These are phyloP conservation scores for Beauveria sp. DNA, from an alignment of 2,329 filamentous ascomycete species.

Conservation along the genomic window DNA sequence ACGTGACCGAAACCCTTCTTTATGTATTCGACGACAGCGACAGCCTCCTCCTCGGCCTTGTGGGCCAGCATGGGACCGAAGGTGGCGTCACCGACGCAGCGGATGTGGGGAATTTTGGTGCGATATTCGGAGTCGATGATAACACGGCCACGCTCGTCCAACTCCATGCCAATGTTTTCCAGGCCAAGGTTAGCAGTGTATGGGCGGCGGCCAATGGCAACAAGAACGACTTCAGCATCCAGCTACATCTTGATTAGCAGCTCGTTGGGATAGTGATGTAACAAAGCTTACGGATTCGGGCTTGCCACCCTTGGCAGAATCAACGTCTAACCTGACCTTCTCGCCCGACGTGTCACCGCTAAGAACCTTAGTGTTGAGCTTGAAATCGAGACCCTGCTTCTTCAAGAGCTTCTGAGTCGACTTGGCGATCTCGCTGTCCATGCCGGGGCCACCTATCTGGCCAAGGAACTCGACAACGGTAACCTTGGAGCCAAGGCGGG, in stretches of 20 bases:
- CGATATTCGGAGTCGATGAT: slow-evolving; percentile 99
- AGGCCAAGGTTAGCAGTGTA: slow-evolving; percentile 89
- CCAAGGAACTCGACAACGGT: slow-evolving; percentile 95
- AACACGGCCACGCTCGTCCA: slow-evolving; percentile 87
- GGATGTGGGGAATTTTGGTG: slow-evolving; percentile 95
- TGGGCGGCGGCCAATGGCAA: slow-evolving; percentile 91
- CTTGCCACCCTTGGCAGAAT: slow-evolving; percentile 95
- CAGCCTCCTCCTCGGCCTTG: slow-evolving; percentile 97
- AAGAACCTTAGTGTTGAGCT: slow-evolving; percentile 91
- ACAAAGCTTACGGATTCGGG: slow-evolving; percentile 64
- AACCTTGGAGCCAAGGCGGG: slow-evolving; percentile 83
- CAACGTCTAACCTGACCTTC: slow-evolving; percentile 72
- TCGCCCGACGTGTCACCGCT: slow-evolving; percentile 75
- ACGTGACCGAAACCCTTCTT: slow-evolving; percentile 97
- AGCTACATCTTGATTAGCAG: slow-evolving; percentile 45
- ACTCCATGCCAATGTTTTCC: slow-evolving; percentile 87
- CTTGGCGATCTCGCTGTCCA: slow-evolving; percentile 93
- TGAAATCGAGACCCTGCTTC: slow-evolving; percentile 98
- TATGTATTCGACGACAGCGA: slow-evolving; percentile 93
- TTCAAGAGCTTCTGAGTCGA: slow-evolving; percentile 81
- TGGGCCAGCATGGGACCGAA: slow-evolving; percentile 99
- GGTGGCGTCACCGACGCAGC: slow-evolving; percentile 90
- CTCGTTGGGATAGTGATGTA: neutral
- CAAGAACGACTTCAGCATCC: slow-evolving; percentile 89
- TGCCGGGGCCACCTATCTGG: slow-evolving; percentile 95